These are phyloP conservation scores for Nemania diffusa DNA, from an alignment of 2,329 filamentous ascomycete genomes.

Conservation along the genomic window DNA sequence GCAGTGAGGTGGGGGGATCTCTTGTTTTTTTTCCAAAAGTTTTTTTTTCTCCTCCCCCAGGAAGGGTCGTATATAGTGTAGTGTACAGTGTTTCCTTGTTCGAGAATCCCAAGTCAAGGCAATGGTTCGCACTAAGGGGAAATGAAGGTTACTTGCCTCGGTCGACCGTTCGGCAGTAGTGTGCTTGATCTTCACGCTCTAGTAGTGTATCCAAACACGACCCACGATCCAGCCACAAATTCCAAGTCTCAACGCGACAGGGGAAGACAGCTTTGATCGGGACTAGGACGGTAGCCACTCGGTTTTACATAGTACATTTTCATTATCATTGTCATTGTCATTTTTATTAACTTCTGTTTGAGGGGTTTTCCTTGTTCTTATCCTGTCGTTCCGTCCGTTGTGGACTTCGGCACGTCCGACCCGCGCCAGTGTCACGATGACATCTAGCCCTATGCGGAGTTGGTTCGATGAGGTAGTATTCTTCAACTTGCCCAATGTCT, in stretches of 20 bases:
- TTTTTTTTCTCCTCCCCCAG: not conserved
- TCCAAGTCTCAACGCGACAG: conserved; percentile 3
- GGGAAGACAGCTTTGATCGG: not conserved
- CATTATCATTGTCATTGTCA: not conserved
- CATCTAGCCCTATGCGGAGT: conserved; percentile 27
- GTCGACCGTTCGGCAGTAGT: conserved; percentile 21
- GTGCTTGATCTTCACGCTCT: conserved; percentile 22
- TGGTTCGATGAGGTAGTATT: conserved; percentile 16
- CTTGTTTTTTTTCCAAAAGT: not conserved
- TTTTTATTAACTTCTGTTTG: not conserved
- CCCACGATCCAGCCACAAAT: conserved; percentile 22
- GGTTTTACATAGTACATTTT: not conserved
- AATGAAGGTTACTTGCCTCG: conserved; percentile 27
- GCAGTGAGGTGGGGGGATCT: conserved; percentile 23
- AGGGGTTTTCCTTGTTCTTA: not conserved
- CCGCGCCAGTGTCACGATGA: conserved; percentile 24
- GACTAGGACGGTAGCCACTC: not conserved
- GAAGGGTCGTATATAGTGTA: conserved; percentile 8
- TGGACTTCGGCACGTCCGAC: conserved; percentile 21
- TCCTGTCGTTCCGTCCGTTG: not conserved
- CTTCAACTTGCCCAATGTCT: conserved; percentile 11
- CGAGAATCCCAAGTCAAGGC: conserved; percentile 10
- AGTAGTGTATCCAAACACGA: conserved; percentile 11
- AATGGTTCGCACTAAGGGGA: conserved; percentile 31
- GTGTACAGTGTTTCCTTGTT: conserved; percentile 18